Percentiles rank a stretch among this genome's conserved stretches.
These are phyloP conservation scores for Xerocomellus chrysenteron DNA, from an alignment of 768 basidiomycete species.

Conservation along the genomic window DNA sequence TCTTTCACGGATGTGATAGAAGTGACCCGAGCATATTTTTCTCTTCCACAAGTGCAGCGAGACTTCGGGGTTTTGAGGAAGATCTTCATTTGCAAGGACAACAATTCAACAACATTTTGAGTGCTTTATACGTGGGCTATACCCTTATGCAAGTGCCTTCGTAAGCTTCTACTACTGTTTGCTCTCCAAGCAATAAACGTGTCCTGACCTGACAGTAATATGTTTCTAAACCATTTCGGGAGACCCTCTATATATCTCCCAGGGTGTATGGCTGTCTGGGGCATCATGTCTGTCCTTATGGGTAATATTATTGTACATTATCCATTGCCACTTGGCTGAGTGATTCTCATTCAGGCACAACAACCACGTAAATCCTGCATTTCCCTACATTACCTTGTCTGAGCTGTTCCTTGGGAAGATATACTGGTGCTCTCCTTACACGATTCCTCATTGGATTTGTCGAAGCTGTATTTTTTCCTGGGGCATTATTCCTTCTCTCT, in stretches of 20 bases:
- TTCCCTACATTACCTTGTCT: background rate
- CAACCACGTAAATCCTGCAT: constrained; percentile 33
- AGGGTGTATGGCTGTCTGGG: constrained; percentile 70
- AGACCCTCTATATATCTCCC: constrained; percentile 70
- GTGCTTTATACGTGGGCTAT: constrained; percentile 70
- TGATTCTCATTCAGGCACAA: constrained; percentile 34
- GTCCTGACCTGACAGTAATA: constrained; percentile 48
- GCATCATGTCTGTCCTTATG: constrained; percentile 53
- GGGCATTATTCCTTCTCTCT: constrained; percentile 44
- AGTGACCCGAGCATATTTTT: background rate
- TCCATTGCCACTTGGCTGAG: background rate
- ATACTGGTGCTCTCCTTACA: constrained; percentile 59
- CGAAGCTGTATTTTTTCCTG: constrained; percentile 73
- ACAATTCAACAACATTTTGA: constrained; percentile 66
- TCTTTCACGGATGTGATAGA: background rate
- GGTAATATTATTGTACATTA: constrained; percentile 32
- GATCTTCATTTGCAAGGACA: constrained; percentile 61
- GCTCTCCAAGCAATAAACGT: background rate
- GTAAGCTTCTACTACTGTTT: constrained; percentile 37
- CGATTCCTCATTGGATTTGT: constrained; percentile 78
- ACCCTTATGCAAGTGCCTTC: constrained; percentile 80
- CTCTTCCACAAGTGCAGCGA: constrained; percentile 53
- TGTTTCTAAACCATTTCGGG: constrained; percentile 66
- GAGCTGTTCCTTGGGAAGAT: constrained; percentile 40
- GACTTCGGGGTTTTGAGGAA: constrained; percentile 67